phyloP scores from a whole-genome alignment of 306 rosid genomes.

The Astragalus membranaceus region DNA sequence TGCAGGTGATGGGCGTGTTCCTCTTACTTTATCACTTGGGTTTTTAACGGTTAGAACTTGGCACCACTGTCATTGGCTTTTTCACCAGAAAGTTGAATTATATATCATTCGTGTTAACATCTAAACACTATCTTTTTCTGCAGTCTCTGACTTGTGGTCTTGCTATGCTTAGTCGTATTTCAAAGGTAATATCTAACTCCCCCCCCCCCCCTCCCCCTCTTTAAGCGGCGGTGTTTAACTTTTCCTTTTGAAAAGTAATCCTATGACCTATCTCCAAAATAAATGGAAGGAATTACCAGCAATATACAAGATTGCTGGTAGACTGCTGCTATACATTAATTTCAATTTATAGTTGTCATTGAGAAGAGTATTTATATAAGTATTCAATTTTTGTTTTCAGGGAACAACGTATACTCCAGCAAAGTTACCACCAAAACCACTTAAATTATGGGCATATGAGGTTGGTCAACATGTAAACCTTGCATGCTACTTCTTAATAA shows the following conservation, averaged over 20 bases:
- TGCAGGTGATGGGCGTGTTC: conserved; percentile 83
- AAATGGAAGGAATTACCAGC: neutral
- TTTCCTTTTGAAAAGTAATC: neutral
- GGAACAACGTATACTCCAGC: conserved; percentile 72
- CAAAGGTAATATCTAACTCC: conserved; percentile 44
- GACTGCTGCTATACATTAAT: neutral
- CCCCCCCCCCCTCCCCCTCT: neutral
- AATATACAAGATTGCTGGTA: neutral
- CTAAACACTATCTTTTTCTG: conserved; percentile 27
- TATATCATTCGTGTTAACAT: neutral
- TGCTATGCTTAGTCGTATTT: conserved; percentile 60
- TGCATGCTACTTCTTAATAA: neutral
- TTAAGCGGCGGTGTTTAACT: neutral
- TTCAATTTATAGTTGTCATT: neutral
- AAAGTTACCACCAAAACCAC: conserved; percentile 75
- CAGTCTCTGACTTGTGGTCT: conserved; percentile 86
- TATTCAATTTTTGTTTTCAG: conserved; percentile 32
- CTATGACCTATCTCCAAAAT: neutral
- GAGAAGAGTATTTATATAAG: neutral
- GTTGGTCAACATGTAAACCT: conserved; percentile 31
- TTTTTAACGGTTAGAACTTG: conserved; percentile 68
- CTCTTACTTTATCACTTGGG: conserved; percentile 76
- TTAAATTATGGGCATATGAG: conserved; percentile 95
- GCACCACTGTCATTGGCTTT: neutral
- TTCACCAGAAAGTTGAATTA: conserved; percentile 2